Conservation (phyloP, 768 basidiomycete genomes). For the Xanthoconium stramineum region DNA sequence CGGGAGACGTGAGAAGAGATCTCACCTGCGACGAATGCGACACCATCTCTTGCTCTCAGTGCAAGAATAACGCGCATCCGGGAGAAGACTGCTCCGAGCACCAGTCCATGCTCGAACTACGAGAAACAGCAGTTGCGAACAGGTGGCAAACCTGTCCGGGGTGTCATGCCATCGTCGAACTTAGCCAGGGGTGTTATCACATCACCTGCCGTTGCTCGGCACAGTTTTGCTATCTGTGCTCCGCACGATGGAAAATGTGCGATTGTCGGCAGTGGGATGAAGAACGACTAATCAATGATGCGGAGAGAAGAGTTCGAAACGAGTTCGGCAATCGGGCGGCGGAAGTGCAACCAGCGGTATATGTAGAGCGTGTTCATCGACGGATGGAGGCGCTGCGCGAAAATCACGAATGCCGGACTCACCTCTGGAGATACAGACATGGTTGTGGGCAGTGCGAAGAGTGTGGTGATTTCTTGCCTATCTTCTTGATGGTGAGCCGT, state of each 20-base stretch:
- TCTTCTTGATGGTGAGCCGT: conserved; percentile 46
- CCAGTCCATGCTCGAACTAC: conserved; percentile 39
- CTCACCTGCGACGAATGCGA: conserved; percentile 42
- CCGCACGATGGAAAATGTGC: conserved; percentile 60
- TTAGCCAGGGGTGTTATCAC: conserved; percentile 57
- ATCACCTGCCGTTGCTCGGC: conserved; percentile 52
- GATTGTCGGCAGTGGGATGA: conserved; percentile 66
- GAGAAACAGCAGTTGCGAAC: conserved; percentile 41
- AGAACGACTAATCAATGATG: conserved; percentile 28
- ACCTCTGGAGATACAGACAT: conserved; percentile 42
- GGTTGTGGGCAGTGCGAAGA: conserved; percentile 47
- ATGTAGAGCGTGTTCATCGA: conserved; percentile 19
- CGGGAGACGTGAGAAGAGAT: conserved; percentile 10
- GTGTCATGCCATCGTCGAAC: conserved; percentile 55
- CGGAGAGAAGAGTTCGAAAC: conserved; percentile 23
- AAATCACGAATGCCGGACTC: conserved; percentile 52
- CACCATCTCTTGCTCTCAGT: conserved; percentile 41
- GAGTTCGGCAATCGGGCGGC: conserved; percentile 19
- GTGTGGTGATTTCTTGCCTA: conserved; percentile 37
- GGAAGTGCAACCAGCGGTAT: conserved; percentile 9
- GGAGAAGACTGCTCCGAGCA: conserved; percentile 41
- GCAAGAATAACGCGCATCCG: conserved; percentile 47
- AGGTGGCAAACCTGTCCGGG: conserved; percentile 65
- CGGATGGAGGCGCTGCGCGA: conserved; percentile 38
- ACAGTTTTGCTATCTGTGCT: conserved; percentile 67